Percentiles rank a stretch among this genome's conserved stretches.
Evolutionary conservation across 2,329 filamentous ascomycete genomes (phyloP).

Genomic region (Neurospora sp.): DNA sequence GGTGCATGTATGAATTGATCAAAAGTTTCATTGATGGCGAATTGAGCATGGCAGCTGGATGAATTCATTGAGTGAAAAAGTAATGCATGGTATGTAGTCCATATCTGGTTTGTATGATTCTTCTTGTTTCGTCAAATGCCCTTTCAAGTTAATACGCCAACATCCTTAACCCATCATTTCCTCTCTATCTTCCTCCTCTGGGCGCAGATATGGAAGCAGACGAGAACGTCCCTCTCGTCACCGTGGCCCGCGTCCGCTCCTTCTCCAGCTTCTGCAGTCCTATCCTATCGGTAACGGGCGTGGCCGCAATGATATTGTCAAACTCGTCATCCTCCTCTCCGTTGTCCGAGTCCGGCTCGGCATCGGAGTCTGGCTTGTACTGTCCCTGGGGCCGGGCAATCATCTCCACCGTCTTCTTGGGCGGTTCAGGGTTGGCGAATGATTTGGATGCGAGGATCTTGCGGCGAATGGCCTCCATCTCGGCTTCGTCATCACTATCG

Average conservation of each 20-base stretch:
- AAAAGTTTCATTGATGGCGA: background rate
- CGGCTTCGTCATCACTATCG: constrained; percentile 66
- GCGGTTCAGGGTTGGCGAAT: constrained; percentile 52
- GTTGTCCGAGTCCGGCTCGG: constrained; percentile 63
- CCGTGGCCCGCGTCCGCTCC: constrained; percentile 39
- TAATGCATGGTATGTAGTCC: background rate
- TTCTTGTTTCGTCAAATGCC: background rate
- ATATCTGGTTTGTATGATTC: background rate
- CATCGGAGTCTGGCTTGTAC: constrained; percentile 51
- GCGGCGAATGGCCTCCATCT: constrained; percentile 86
- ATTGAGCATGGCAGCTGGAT: background rate
- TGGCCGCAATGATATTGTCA: constrained; percentile 86
- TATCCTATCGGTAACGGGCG: constrained; percentile 76
- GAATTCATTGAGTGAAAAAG: background rate
- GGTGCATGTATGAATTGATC: background rate
- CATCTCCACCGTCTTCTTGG: constrained; percentile 48
- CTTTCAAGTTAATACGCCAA: background rate
- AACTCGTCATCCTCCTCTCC: constrained; percentile 63
- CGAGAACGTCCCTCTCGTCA: constrained; percentile 38
- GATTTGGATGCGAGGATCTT: constrained; percentile 87
- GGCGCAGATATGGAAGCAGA: constrained; percentile 39
- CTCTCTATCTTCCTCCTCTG: constrained; percentile 29
- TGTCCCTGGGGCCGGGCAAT: constrained; percentile 46
- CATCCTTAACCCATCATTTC: background rate
- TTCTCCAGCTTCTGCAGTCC: constrained; percentile 52